Conservation (phyloP, 192 early-diverging fungal species). For the Glomus cerebriforme region DNA sequence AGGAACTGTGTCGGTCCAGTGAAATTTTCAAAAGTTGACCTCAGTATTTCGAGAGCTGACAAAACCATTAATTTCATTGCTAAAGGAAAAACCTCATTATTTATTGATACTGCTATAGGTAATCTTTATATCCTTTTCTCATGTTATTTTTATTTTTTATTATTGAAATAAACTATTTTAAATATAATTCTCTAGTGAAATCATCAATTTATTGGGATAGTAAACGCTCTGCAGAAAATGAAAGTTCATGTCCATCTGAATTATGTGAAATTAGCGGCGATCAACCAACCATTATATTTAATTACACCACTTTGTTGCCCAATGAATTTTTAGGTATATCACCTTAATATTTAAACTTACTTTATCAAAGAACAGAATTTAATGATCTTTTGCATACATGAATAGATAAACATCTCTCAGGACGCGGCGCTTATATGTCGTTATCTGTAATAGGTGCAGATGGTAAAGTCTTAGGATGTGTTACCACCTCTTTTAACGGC, state of each 20-base stretch:
- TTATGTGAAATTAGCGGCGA: neutral
- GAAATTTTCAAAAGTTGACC: neutral
- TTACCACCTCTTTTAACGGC: neutral
- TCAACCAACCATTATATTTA: neutral
- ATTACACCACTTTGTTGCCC: neutral
- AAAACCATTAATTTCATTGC: neutral
- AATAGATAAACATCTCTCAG: neutral
- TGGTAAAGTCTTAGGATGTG: neutral
- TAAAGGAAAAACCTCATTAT: neutral
- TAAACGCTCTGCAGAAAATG: neutral
- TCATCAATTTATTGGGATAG: neutral
- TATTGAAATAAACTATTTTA: neutral
- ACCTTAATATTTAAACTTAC: neutral
- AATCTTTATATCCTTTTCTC: neutral
- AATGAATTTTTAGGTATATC: neutral
- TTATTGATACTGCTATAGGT: neutral
- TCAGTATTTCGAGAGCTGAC: no score
- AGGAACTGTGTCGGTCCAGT: neutral
- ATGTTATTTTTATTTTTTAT: neutral
- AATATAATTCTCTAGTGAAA: neutral
- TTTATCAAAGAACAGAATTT: neutral
- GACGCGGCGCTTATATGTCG: neutral
- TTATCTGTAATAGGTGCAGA: neutral
- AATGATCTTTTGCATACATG: neutral
- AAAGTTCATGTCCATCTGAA: neutral